These are phyloP conservation scores for Cryptosporidium ryanae DNA, from an alignment of 169 alveolate species.

Conservation along the genomic window DNA sequence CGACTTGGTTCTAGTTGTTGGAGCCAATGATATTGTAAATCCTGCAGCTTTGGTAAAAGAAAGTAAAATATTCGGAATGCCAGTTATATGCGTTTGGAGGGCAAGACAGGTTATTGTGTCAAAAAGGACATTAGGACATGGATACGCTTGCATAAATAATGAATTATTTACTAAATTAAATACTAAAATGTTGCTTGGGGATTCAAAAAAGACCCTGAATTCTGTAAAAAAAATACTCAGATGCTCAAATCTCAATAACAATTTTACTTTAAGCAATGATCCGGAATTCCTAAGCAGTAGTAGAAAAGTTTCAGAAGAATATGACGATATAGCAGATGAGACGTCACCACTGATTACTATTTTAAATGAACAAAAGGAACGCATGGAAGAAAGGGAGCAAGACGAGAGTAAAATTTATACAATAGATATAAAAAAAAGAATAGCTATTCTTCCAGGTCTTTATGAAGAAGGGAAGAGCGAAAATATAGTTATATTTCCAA, in stretches of 20 bases:
- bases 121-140: conserved; percentile 78
- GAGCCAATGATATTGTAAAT: conserved; percentile 86
- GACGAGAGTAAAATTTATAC: background rate
- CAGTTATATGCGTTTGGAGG: conserved; percentile 80
- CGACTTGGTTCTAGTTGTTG: conserved; percentile 82
- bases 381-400: background rate
- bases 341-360: background rate
- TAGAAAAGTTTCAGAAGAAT: conserved; percentile 52
- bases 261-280: background rate
- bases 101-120: conserved; percentile 77
- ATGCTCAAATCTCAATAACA: no score
- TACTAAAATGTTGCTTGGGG: conserved; percentile 78
- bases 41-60: conserved; percentile 80
- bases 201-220: conserved; percentile 62
- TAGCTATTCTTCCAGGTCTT: conserved; percentile 44
- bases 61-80: conserved; percentile 81
- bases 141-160: conserved; percentile 80
- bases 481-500: conserved; percentile 20
- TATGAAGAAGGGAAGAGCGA: background rate
- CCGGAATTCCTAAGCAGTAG: conserved; percentile 2
- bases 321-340: conserved; percentile 10
- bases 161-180: conserved; percentile 80
- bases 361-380: conserved; percentile 2
- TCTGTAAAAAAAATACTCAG: conserved; percentile 23
- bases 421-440: background rate